phyloP scores from a whole-genome alignment of 768 basidiomycete species.

The Termitomyces sp. region DNA sequence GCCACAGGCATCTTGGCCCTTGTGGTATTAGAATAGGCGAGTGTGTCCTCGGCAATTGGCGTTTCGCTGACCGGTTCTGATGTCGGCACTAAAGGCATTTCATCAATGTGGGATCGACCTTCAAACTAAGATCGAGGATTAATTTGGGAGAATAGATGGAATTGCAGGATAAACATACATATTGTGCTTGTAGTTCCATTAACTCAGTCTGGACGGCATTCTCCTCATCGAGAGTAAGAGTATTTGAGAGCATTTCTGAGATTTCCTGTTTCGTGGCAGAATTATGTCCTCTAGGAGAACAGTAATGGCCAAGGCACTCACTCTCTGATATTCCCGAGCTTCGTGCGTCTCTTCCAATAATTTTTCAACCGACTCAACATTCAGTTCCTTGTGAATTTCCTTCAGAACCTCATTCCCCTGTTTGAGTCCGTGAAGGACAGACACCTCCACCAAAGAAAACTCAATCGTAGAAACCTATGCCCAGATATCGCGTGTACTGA shows the following conservation, averaged over 20 bases:
- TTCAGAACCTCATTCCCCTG: slow-evolving; percentile 93
- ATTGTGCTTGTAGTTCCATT: slow-evolving; percentile 56
- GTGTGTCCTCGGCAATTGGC: slow-evolving; percentile 21
- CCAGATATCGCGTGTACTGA: background rate
- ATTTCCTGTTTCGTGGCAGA: slow-evolving; percentile 70
- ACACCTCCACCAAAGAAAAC: slow-evolving; percentile 91
- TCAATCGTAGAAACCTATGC: slow-evolving; percentile 91
- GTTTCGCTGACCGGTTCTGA: slow-evolving; percentile 32
- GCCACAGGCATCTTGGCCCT: slow-evolving; percentile 30
- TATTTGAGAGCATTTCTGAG: slow-evolving; percentile 78
- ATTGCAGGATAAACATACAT: slow-evolving; percentile 36
- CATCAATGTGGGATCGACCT: slow-evolving; percentile 24
- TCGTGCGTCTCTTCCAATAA: slow-evolving; percentile 91
- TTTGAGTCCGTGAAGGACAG: slow-evolving; percentile 87
- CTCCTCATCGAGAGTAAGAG: slow-evolving; percentile 85
- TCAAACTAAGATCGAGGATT: slow-evolving; percentile 23
- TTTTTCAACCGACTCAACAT: slow-evolving; percentile 88
- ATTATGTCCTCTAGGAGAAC: background rate
- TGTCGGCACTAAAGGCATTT: slow-evolving; percentile 55
- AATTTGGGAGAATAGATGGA: background rate
- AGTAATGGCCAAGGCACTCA: slow-evolving; percentile 22
- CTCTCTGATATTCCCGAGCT: slow-evolving; percentile 88
- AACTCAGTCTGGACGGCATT: slow-evolving; percentile 90
- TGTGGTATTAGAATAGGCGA: slow-evolving; percentile 1
- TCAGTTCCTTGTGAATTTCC: slow-evolving; percentile 93